These are phyloP conservation scores for Aspergillus cejpii DNA, from an alignment of 2,329 filamentous ascomycete species.

Conservation along the genomic window DNA sequence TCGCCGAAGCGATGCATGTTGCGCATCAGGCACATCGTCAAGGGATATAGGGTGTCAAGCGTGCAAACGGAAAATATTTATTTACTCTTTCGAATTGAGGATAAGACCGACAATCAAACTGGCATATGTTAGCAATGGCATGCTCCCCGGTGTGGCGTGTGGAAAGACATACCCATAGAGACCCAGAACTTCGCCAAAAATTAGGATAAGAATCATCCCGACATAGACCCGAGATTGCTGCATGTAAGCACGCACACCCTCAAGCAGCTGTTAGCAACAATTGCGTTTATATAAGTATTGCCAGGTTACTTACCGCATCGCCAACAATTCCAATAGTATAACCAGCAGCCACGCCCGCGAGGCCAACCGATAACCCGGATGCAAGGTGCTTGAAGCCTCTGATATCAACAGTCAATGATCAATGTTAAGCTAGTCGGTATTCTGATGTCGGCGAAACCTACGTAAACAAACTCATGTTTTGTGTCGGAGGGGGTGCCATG, in stretches of 20 bases:
- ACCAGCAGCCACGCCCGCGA: slow-evolving; percentile 87
- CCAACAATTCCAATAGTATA: slow-evolving; percentile 96
- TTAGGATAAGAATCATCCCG: slow-evolving; percentile 96
- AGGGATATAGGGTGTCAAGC: not conserved
- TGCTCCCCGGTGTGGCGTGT: not conserved
- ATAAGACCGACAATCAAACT: slow-evolving; percentile 90
- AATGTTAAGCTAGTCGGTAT: not conserved
- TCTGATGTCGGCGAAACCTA: slow-evolving; percentile 39
- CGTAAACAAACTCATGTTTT: slow-evolving; percentile 77
- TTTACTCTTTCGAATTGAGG: slow-evolving; percentile 72
- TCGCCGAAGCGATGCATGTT: not conserved
- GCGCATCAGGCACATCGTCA: slow-evolving; percentile 12
- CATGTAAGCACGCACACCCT: slow-evolving; percentile 90
- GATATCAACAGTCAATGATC: slow-evolving; percentile 17
- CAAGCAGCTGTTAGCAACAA: slow-evolving; percentile 17
- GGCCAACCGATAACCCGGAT: slow-evolving; percentile 81
- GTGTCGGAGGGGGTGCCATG: slow-evolving; percentile 62
- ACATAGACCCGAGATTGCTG: slow-evolving; percentile 93
- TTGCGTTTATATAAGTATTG: not conserved
- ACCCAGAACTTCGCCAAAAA: slow-evolving; percentile 95
- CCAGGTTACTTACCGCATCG: slow-evolving; percentile 58
- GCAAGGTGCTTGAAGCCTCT: slow-evolving; percentile 91
- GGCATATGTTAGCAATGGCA: slow-evolving; percentile 17
- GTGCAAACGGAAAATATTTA: not conserved
- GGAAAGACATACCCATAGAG: slow-evolving; percentile 74